Base-by-base conservation (phyloP, 164 flowering plant genomes). In the Chimonanthus salicifolius region DNA sequence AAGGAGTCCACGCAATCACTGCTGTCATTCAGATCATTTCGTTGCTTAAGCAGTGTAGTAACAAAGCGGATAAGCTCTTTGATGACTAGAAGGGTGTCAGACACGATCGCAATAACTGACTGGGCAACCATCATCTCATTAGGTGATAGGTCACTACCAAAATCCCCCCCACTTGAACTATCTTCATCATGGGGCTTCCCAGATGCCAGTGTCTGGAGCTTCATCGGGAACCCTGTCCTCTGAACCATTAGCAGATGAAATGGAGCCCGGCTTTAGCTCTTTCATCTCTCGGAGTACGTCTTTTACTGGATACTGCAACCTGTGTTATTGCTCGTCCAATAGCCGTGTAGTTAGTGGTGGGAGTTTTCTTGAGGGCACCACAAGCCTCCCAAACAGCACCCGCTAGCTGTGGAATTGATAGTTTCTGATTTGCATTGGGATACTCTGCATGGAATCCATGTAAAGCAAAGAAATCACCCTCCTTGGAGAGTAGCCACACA, bases 211-310 rank as follows among this genome's bases (percentile, higher is more conserved):
- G 15, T 74, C 62, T 16, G 67, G 44, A 58, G 81, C 72, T 67
- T 58, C 77, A 8, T 77, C 77, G 66, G 77, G 73, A 69, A 74
- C 69, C 72, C 76, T 85, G 49, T 81, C 83, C 1, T 68, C 62
- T 6, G 69, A 71, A 15, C 83, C 79, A 47, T 75, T 4, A 20
- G 58, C 47, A 15, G 58, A 9, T n/a, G 63, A 18, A 13, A 18
- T 60, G 15, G 87, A 76, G 65, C 72, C 87, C 47, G 88, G 93
- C 78, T 88, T 88, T 69, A 92, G 90, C 73, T 95, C 97, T 76
- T 89, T 91, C 90, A 95, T 83, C 81, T 95, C 97, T 10, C 97
- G 88, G 65, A 95, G 89, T 47, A 91, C 97, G 82, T 95, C 99
- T 81, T 91, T 95, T 70, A 95, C 75, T n/a, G 9, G 97, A 87